Conservation (phyloP, 1,139 yeast species). For the Lodderomyces beijingensis region DNA sequence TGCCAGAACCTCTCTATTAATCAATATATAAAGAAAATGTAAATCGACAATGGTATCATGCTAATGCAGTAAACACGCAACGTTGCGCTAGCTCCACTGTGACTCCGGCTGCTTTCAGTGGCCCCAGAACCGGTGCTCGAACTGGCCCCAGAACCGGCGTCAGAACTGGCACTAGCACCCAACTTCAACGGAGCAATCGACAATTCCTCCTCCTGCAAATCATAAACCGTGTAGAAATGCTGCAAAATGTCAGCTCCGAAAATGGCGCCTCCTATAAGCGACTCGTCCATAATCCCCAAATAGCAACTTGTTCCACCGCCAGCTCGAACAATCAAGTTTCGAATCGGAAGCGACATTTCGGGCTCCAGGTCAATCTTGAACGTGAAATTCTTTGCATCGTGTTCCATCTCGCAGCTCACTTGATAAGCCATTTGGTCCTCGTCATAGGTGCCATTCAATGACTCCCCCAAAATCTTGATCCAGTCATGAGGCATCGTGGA, state of each 20-base stretch:
- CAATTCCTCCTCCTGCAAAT: too few species aligned
- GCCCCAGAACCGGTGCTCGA: too few species aligned
- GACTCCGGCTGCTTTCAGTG: neutral
- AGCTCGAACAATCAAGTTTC: slow-evolving; percentile 14
- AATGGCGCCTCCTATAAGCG: slow-evolving; percentile 7
- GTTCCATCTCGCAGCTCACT: slow-evolving; percentile 13
- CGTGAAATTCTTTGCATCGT: slow-evolving; percentile 15
- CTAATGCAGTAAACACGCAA: slow-evolving; percentile 5
- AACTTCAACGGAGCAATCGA: too few species aligned
- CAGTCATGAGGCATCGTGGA: slow-evolving; percentile 47
- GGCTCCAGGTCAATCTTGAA: slow-evolving; percentile 28
- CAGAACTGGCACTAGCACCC: neutral
- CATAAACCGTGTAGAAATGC: slow-evolving; percentile 23
- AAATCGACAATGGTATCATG: slow-evolving; percentile 5
- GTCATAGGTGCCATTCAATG: slow-evolving; percentile 19
- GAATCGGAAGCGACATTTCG: slow-evolving; percentile 25
- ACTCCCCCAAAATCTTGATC: slow-evolving; percentile 32
- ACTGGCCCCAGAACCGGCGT: too few species aligned
- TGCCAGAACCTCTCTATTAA: too few species aligned
- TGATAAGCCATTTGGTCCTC: slow-evolving; percentile 14
- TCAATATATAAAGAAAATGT: slow-evolving; percentile 5
- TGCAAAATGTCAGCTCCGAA: slow-evolving; percentile 26
- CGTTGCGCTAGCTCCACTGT: neutral
- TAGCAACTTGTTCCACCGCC: slow-evolving; percentile 11
- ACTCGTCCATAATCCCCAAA: slow-evolving; percentile 17